Evolutionary conservation across 768 basidiomycete species (phyloP), one percentile per base, ranked within the genome.

Genomic region (Lactarius tabidus): DNA sequence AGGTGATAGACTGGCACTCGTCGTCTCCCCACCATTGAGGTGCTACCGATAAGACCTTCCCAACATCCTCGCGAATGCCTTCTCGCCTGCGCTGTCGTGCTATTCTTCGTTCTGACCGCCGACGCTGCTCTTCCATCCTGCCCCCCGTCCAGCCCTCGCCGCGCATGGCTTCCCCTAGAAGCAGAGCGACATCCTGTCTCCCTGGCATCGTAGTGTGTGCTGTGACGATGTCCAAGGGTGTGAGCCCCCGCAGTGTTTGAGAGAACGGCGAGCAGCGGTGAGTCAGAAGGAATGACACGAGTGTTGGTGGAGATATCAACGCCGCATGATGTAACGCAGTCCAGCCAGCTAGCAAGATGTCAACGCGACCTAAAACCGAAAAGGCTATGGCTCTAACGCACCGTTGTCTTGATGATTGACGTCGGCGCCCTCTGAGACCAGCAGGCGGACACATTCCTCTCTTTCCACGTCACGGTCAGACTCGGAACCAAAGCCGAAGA

Each of bases 281-380:
- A 14, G 93, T 96, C 77, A 98, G 88, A 28, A 99, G 81, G 79
- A 93, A 89, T 0, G 95, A 93, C 26, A 98, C 84, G 26, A 98
- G 79, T 2, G 95, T 95, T 3, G 95, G 91, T 36, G 96, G 94
- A 15, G 93, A 87, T 41, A 92, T 79, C 59, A 98, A 77, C 9
- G 91, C 91, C 9, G 96, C 93, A 77, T 96, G 89, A 72, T 98
- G 96, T 15, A 99, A 80, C 3, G 95, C 87, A 12, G 93, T 94
- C 97, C 97, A 98, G 38, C 96, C 95, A 66, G 85, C 95, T 97
- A 70, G 54, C 66, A 55, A 53, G 23, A 41, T 60, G 53, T 57
- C 39, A 60, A 35, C 3, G 35, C 52, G 8, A 59, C 38, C 54
- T 23, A 60, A 29, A 41, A 33, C 8, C 4, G 8, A 33, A 38